Evolutionary conservation across 169 alveolate species (phyloP).

Genomic region (Eimeria maxima): DNA sequence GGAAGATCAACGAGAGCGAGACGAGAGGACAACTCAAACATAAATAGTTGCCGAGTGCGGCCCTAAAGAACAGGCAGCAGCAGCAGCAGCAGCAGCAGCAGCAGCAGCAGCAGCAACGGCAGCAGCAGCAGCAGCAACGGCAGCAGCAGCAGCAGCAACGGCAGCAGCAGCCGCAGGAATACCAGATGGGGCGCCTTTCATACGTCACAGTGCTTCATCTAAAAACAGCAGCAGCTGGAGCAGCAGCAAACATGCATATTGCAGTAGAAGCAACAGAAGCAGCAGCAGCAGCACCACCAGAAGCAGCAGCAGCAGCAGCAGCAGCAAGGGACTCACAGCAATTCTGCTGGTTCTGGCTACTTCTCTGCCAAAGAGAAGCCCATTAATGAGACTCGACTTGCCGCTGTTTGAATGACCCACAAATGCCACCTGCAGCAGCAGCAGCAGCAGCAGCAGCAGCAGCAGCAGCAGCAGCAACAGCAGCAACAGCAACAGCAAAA

Average conservation of each 20-base stretch:
- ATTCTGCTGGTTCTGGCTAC: conserved; percentile 86
- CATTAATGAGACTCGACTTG: conserved; percentile 95
- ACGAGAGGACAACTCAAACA: conserved; percentile 89
- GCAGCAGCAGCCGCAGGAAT: neutral
- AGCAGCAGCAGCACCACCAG: conserved; percentile 30
- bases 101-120: conserved; percentile 25
- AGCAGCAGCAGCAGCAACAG: neutral
- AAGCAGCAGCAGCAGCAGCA: conserved; percentile 45
- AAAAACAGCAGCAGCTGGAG: neutral
- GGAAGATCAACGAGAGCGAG: conserved; percentile 92
- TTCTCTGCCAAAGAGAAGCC: conserved; percentile 90
- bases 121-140: neutral
- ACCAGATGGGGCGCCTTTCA: too few relatives aligned
- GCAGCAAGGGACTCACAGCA: conserved; percentile 82
- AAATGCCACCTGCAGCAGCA: conserved; percentile 90
- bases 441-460: conserved; percentile 30
- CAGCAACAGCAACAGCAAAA: neutral
- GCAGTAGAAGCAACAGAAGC: conserved; percentile 38
- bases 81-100: conserved; percentile 46
- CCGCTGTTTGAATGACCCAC: conserved; percentile 97
- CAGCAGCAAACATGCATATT: conserved; percentile 1
- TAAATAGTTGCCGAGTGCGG: conserved; percentile 92
- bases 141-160: conserved; percentile 42
- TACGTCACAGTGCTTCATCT: neutral
- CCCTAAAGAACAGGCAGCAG: conserved; percentile 86